Percentiles rank a stretch among this genome's conserved stretches.
phyloP scores from a whole-genome alignment of 1,284 basidiomycete species.

The Microbotryum violaceum region DNA sequence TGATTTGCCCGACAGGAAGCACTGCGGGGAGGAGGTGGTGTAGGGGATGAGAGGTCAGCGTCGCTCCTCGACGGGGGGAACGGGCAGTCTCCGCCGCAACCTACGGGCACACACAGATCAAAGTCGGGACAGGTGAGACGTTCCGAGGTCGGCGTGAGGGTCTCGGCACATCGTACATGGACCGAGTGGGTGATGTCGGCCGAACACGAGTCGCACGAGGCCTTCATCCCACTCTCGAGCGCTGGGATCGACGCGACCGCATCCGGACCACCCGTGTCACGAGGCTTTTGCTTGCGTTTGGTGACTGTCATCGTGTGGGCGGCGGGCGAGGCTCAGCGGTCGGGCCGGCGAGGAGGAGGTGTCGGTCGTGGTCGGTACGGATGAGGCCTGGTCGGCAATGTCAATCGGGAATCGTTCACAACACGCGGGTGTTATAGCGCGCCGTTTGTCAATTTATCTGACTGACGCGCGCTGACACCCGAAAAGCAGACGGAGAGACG shows the following conservation, averaged over 20 bases:
- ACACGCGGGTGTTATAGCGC: too few species aligned
- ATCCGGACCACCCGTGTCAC: constrained; percentile 11
- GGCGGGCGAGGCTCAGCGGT: too few species aligned
- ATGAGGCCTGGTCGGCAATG: too few species aligned
- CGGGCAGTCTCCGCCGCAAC: neutral
- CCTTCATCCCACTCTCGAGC: constrained; percentile 26
- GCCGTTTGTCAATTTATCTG: too few species aligned
- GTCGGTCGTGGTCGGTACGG: too few species aligned
- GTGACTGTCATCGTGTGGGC: constrained; percentile 20
- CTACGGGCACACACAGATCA: constrained; percentile 40
- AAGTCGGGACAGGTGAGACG: constrained; percentile 37
- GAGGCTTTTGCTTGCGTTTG: constrained; percentile 27
- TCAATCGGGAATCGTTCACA: too few species aligned
- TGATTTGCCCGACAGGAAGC: constrained; percentile 88
- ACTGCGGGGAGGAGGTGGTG: constrained; percentile 40
- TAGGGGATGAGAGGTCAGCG: neutral
- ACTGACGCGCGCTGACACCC: too few species aligned
- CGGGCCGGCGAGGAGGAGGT: too few species aligned
- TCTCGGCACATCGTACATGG: constrained; percentile 37
- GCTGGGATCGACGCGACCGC: constrained; percentile 8
- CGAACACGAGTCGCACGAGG: constrained; percentile 36
- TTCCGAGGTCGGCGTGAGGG: constrained; percentile 12
- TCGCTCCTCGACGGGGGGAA: neutral
- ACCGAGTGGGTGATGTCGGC: constrained; percentile 39
- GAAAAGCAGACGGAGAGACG: too few species aligned